Conservation (phyloP, 1,284 basidiomycete genomes). For the Microbotryomycetes sp. region DNA sequence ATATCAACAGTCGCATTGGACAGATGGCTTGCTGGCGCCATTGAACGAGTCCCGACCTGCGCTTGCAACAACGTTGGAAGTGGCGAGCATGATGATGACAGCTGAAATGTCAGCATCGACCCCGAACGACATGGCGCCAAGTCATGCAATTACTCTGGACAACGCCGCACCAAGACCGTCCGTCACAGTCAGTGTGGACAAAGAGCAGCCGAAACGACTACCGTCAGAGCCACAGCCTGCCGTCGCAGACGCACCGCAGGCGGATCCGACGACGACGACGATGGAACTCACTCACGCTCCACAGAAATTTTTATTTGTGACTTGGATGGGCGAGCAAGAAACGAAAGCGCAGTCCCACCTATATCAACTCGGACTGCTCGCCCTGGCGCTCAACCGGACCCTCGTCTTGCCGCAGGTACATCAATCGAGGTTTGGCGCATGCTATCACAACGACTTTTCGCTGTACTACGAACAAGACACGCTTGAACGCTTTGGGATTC, state of each 20-base stretch:
- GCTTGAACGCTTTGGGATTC: conserved; percentile 27
- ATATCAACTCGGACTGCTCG: conserved; percentile 35
- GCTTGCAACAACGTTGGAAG: too few species aligned
- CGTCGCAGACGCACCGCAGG: background rate
- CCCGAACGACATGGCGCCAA: background rate
- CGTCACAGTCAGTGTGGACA: background rate
- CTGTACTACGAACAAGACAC: conserved; percentile 33
- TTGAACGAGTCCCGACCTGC: too few species aligned
- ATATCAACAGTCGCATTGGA: too few species aligned
- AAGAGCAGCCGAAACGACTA: background rate
- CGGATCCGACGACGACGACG: too few species aligned
- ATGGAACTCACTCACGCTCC: too few species aligned
- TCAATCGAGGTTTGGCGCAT: conserved; percentile 31
- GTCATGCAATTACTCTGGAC: background rate
- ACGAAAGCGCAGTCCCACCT: conserved; percentile 37
- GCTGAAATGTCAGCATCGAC: background rate
- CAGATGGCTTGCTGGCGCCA: too few species aligned
- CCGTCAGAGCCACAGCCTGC: background rate
- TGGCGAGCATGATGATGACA: background rate
- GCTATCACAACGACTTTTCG: conserved; percentile 31
- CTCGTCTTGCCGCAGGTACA: conserved; percentile 35
- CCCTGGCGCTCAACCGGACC: conserved; percentile 33
- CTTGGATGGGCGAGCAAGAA: conserved; percentile 38
- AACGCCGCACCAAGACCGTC: background rate
- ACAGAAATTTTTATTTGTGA: conserved; percentile 25